phyloP scores from a whole-genome alignment of 257 asterid species.

The Solanum verrucosum region DNA sequence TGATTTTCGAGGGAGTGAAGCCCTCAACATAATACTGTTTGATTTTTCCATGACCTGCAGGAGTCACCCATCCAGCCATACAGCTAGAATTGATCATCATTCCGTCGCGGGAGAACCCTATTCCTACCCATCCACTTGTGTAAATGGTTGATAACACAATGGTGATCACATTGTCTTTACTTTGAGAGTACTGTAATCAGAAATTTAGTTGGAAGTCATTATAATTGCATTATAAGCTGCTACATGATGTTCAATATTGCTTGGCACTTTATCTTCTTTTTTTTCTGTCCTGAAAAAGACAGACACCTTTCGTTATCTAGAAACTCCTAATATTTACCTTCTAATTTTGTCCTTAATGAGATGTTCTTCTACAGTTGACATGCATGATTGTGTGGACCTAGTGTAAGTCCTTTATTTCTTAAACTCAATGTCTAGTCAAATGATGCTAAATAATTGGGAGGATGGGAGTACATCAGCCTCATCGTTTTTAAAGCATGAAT shows the following conservation, averaged over 20 bases:
- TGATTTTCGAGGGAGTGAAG: constrained; percentile 51
- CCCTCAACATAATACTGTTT: constrained; percentile 64
- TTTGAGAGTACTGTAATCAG: constrained; percentile 55
- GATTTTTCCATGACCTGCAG: constrained; percentile 62
- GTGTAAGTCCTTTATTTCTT: neutral
- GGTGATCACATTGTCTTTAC: constrained; percentile 52
- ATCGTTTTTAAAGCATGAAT: neutral
- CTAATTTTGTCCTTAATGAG: neutral
- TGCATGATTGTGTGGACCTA: neutral
- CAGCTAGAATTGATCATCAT: constrained; percentile 86
- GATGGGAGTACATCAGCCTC: neutral
- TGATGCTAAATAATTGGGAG: neutral
- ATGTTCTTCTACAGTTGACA: neutral
- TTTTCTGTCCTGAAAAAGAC: neutral
- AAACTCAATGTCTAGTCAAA: neutral
- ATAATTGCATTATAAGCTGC: neutral
- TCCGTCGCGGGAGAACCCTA: constrained; percentile 73
- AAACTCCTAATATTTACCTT: neutral
- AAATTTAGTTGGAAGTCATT: neutral
- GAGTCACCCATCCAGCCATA: constrained; percentile 80
- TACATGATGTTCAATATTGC: neutral
- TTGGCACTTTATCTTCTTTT: neutral
- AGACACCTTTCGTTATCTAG: neutral
- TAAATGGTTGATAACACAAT: constrained; percentile 66
- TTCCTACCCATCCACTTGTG: constrained; percentile 93